Conservation (phyloP, 129 eudicot species). For the Artemisia tridentata region DNA sequence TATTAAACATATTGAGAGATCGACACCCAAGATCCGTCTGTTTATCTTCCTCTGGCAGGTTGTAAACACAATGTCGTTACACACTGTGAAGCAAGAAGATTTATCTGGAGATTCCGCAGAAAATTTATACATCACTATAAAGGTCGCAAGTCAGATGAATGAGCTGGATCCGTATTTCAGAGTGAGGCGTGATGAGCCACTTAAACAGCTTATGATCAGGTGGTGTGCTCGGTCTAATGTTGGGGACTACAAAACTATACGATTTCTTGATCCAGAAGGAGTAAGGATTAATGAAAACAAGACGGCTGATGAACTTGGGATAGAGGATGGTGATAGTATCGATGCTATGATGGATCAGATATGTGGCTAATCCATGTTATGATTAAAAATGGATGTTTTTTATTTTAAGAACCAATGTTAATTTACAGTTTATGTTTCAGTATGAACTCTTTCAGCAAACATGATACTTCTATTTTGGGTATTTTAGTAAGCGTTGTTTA, state of each 20-base stretch:
- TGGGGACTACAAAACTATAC: neutral
- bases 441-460: too few relatives aligned
- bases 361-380: neutral
- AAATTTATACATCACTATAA: neutral
- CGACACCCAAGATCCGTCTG: too few relatives aligned
- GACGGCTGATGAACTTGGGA: neutral
- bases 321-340: slow-evolving; percentile 22
- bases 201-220: slow-evolving; percentile 10
- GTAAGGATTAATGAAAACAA: neutral
- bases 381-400: too few relatives aligned
- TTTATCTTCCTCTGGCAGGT: too few relatives aligned
- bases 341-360: slow-evolving; percentile 13
- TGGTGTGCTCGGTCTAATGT: slow-evolving; percentile 11
- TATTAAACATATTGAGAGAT: too few relatives aligned
- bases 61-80: too few relatives aligned
- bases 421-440: too few relatives aligned
- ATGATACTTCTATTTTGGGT: too few relatives aligned
- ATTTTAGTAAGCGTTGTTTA: too few relatives aligned
- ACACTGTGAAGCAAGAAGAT: slow-evolving; percentile 28
- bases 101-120: neutral
- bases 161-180: slow-evolving; percentile 20
- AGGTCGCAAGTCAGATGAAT: slow-evolving; percentile 19
- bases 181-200: neutral
- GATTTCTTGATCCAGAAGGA: slow-evolving; percentile 7
- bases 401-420: too few relatives aligned